Evolutionary conservation across 2,329 filamentous ascomycete species (phyloP), one percentile per base, ranked within the genome.

Genomic region (Immersiporthe knoxdaviesiana): DNA sequence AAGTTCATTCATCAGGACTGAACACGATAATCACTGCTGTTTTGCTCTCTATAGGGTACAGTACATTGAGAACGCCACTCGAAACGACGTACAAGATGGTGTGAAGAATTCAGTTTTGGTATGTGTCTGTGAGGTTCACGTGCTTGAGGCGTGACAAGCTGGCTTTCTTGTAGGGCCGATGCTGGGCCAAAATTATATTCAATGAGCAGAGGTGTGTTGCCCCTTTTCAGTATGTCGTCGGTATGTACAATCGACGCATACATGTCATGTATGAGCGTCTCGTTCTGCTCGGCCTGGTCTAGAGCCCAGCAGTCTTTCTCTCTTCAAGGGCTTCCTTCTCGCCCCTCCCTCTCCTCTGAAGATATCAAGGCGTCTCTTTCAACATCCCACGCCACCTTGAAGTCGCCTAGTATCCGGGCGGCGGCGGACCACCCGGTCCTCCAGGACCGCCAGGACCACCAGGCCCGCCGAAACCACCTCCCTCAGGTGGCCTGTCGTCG

Each of bases 341-440:
- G 6, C 7, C 11, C 21, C 8, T 47, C 41, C n/a, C 21, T 8
- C 24, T 27, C 12, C 27, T 16, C 50, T 35, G 5, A 30, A 10
- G 5, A 16, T 1, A 32, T 56, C 52, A 56, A 30, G 27, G 4
- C 1, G 24, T 56, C 52, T 8, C 1, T 32, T 21, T 56, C 52
- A 12, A 30, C 12, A 30, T 27, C 24, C 27, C 52, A 56, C 16
- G 8, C 21, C 44, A 47, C 24, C 6, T 30, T 10, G 5, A 18
- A 56, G 14, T 16, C 27, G 24, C 6, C 16, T 30, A 56, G 18
- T 56, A 56, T 32, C 52, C 52, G 2, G 50, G 50, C 52, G 50
- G 50, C 50, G 52, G 52, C 52, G 64, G 64, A 35, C 63, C 63
- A 32, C 50, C 63, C 11, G 63, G 63, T 11, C 64, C 63, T 58